Conservation (phyloP, 2,329 filamentous ascomycete species). For the Calonectria naviculata region DNA sequence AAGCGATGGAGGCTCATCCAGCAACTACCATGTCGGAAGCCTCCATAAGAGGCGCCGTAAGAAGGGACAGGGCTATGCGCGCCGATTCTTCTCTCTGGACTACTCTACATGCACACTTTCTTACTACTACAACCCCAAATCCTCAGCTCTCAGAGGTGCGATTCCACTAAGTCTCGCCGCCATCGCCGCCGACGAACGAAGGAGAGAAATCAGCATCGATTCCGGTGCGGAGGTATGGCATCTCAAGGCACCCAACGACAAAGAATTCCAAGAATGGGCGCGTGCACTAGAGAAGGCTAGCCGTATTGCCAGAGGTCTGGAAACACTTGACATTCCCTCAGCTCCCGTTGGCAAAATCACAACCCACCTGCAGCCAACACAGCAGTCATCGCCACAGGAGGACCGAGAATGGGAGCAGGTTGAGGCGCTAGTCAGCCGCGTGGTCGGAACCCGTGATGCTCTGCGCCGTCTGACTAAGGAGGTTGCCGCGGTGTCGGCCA, state of each 20-base stretch:
- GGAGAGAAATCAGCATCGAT: conserved; percentile 94
- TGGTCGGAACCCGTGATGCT: conserved; percentile 90
- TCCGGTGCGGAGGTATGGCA: conserved; percentile 99
- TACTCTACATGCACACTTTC: conserved; percentile 94
- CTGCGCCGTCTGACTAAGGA: conserved; percentile 88
- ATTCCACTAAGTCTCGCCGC: conserved; percentile 93
- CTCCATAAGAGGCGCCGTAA: conserved; percentile 92
- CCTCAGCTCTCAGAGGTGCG: conserved; percentile 89
- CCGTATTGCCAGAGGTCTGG: conserved; percentile 68
- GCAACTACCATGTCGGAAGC: conserved; percentile 82
- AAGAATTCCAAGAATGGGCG: conserved; percentile 91
- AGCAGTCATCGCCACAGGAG: conserved; percentile 63
- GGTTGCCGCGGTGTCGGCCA: conserved; percentile 74
- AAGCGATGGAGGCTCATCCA: conserved; percentile 57
- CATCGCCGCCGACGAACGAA: conserved; percentile 88
- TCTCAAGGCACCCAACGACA: conserved; percentile 81
- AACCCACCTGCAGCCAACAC: conserved; percentile 39
- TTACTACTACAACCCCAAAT: conserved; percentile 95
- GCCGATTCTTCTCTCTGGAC: conserved; percentile 95
- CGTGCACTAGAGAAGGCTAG: conserved; percentile 86
- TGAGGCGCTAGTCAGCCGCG: conserved; percentile 84
- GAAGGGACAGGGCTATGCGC: conserved; percentile 91
- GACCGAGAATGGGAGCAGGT: conserved; percentile 89
- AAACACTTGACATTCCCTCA: conserved; percentile 46
- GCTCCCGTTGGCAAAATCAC: conserved; percentile 42